Conservation (phyloP, 2,329 filamentous ascomycete species). For the Alternaria tenuissima region DNA sequence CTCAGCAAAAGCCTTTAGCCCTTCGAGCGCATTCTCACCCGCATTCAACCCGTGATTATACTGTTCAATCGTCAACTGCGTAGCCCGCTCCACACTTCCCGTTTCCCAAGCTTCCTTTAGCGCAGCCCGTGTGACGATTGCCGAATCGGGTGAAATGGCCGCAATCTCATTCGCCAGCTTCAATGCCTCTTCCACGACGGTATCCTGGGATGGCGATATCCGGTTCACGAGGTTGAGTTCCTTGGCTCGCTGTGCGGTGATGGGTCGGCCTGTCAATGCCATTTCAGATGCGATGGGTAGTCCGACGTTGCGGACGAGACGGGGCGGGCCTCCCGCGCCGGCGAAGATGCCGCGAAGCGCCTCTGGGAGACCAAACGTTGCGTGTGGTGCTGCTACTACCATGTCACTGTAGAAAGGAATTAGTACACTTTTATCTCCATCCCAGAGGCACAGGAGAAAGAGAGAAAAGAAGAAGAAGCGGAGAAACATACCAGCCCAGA, state of each 20-base stretch:
- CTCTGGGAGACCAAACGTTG: conserved; percentile 63
- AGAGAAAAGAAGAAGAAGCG: neutral
- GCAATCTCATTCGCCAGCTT: conserved; percentile 49
- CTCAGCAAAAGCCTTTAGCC: conserved; percentile 61
- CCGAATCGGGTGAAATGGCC: conserved; percentile 48
- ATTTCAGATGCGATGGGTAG: conserved; percentile 61
- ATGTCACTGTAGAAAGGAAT: conserved; percentile 53
- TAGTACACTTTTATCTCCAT: conserved; percentile 1
- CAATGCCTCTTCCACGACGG: conserved; percentile 47
- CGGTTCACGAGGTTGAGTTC: conserved; percentile 54
- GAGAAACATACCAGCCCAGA: conserved; percentile 59
- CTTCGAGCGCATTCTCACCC: conserved; percentile 60
- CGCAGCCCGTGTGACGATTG: conserved; percentile 49
- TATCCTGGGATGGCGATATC: conserved; percentile 47
- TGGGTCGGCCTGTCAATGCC: conserved; percentile 57
- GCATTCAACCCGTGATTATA: conserved; percentile 53
- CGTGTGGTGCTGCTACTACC: conserved; percentile 61
- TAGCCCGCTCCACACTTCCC: conserved; percentile 49
- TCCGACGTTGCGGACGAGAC: conserved; percentile 59
- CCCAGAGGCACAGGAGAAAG: no score
- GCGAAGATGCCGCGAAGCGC: conserved; percentile 64
- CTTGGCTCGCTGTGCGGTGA: conserved; percentile 56
- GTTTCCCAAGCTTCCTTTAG: conserved; percentile 47
- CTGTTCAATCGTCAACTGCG: conserved; percentile 54
- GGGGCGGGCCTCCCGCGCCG: conserved; percentile 61